These are phyloP conservation scores for Rugosomyces carneus DNA, from an alignment of 1,284 basidiomycete genomes.

Conservation along the genomic window DNA sequence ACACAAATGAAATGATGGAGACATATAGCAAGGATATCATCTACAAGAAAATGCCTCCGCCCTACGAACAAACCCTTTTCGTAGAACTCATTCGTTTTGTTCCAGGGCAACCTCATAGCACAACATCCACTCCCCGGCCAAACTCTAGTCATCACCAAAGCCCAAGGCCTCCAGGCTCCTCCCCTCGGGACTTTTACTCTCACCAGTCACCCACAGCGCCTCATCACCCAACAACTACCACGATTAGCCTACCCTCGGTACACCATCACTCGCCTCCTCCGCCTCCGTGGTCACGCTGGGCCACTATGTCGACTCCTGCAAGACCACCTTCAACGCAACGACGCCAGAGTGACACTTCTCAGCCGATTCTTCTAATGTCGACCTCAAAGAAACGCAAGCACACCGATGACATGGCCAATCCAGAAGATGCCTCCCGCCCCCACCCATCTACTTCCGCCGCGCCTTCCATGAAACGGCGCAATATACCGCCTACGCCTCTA, in stretches of 20 bases:
- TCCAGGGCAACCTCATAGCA: slow-evolving; percentile 34
- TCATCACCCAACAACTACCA: slow-evolving; percentile 17
- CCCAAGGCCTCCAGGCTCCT: slow-evolving; percentile 13
- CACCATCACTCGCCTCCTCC: slow-evolving; percentile 39
- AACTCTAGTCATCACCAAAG: slow-evolving; percentile 13
- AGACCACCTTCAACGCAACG: slow-evolving; percentile 36
- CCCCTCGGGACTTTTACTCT: slow-evolving; percentile 15
- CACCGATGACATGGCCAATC: slow-evolving; percentile 19
- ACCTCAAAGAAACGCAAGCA: slow-evolving; percentile 28
- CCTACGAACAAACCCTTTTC: slow-evolving; percentile 62
- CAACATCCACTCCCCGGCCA: slow-evolving; percentile 11
- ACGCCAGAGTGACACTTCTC: slow-evolving; percentile 23
- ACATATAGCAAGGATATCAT: slow-evolving; percentile 66
- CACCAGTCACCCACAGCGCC: slow-evolving; percentile 20
- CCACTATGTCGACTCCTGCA: slow-evolving; percentile 35
- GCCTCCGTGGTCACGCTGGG: slow-evolving; percentile 67
- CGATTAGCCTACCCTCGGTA: slow-evolving; percentile 20
- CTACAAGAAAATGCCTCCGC: slow-evolving; percentile 57
- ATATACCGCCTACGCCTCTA: slow-evolving; percentile 16
- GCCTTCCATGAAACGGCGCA: slow-evolving; percentile 23
- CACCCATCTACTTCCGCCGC: slow-evolving; percentile 19
- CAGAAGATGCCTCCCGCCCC: slow-evolving; percentile 18
- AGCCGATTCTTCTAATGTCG: slow-evolving; percentile 17
- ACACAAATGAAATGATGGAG: slow-evolving; percentile 67
- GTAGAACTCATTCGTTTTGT: slow-evolving; percentile 65